Base-by-base conservation (phyloP, 176 grass and related monocot genomes). In the Alloteropsis semialata region DNA sequence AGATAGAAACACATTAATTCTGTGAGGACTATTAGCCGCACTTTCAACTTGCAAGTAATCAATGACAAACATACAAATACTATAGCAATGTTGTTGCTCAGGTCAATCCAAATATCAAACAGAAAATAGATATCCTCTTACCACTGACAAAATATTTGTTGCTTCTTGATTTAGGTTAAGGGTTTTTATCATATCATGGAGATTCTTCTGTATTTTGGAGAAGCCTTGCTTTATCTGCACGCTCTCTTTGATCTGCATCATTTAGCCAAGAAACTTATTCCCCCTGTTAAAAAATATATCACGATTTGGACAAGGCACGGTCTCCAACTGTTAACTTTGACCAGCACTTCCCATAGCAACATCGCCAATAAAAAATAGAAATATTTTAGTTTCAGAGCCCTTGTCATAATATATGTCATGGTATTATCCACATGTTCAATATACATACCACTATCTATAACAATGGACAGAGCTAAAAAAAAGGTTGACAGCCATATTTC, bases 151-250 rank as follows among this genome's bases (percentile, higher is more conserved):
- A 81, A 82, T 65, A 59, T 18, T 67, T 18, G 76, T 73, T 61
- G 77, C 58, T 34, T 85, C 82, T 65, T 79, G 85, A 51, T 91
- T 84, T 78, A 94, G 66, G 84, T 82, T 89, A 29, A 89, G 80
- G 61, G 81, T 65, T 89, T 89, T 94, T 41, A 89, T 94, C 92
- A 94, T 89, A 53, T 91, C 92, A 74, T 89, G 92, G 39, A 94
- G 84, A 65, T 66, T 67, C 61, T 91, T 91, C 72, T 91, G 86
- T 72, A 88, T 82, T 84, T 89, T 91, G 43, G 65, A 82, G 32
- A 94, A 49, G 24, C 57, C 46, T 61, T 87, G 77, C 85, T 91
- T 89, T 78, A 86, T 80, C 80, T 94, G 89, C 69, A 75, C 45
- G 34, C 57, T 88, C 76, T 94, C 92, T 81, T 89, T 85, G 81